Percentiles rank a stretch among this genome's conserved stretches.
Evolutionary conservation across 2,329 filamentous ascomycete species (phyloP).

Genomic region (Zymoseptoria pseudotritici): DNA sequence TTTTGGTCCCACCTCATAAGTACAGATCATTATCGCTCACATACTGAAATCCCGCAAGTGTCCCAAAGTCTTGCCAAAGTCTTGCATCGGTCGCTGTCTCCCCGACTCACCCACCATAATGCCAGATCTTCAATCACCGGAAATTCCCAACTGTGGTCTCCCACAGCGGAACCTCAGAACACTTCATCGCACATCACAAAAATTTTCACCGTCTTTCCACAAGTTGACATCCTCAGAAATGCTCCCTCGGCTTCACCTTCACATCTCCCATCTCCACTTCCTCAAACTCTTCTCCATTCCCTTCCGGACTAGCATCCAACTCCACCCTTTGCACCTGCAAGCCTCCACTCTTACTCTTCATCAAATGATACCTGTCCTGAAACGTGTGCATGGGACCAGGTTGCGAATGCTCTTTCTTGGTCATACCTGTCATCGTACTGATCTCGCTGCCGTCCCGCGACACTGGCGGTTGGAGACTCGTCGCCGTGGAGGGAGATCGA

Average conservation of each 20-base stretch:
- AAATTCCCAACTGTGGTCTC: neutral
- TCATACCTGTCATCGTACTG: neutral
- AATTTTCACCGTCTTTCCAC: neutral
- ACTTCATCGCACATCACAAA: neutral
- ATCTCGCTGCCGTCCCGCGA: slow-evolving; percentile 4
- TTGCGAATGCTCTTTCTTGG: neutral
- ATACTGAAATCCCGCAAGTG: neutral
- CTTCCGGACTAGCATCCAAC: slow-evolving; percentile 1
- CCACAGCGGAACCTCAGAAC: too few relatives aligned
- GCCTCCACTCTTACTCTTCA: slow-evolving; percentile 2
- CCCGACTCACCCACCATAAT: neutral
- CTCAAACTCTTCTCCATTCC: neutral
- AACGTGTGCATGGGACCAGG: slow-evolving; percentile 6
- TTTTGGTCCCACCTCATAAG: neutral
- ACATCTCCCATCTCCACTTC: neutral
- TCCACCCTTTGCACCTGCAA: slow-evolving; percentile 3
- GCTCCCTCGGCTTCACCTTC: neutral
- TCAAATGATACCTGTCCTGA: slow-evolving; percentile 5
- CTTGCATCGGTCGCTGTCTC: neutral
- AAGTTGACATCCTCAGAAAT: neutral
- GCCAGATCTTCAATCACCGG: neutral
- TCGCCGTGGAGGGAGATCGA: neutral
- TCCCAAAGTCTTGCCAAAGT: neutral
- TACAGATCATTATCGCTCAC: neutral
- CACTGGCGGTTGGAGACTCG: slow-evolving; percentile 5